A percentile compares a stretch with the other conserved stretches of the same genome.
Conservation (phyloP, 2,329 filamentous ascomycete species). For the Fusarium keratoplasticum region DNA sequence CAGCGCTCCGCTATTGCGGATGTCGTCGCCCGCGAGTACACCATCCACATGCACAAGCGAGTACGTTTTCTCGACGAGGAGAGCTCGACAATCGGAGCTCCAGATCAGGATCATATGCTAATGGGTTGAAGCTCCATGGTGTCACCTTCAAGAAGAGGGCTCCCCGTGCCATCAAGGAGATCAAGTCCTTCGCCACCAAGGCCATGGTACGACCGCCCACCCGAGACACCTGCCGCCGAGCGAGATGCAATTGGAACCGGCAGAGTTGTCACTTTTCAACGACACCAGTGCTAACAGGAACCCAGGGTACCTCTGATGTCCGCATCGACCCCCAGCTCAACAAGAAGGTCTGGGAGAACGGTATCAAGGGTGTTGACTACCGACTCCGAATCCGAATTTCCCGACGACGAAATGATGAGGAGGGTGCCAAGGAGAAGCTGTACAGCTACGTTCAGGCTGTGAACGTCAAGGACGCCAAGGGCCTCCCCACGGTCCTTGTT, state of each 20-base stretch:
- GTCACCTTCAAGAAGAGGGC: conserved; percentile 99
- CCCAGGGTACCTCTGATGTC: conserved; percentile 94
- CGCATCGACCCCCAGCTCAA: conserved; percentile 98
- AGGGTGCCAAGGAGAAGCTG: conserved; percentile 99
- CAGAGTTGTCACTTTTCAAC: conserved; percentile 9
- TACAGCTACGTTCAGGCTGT: conserved; percentile 99
- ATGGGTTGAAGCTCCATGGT: conserved; percentile 82
- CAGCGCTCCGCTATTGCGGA: conserved; percentile 96
- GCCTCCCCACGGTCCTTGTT: conserved; percentile 91
- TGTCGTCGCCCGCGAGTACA: conserved; percentile 99
- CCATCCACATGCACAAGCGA: conserved; percentile 99
- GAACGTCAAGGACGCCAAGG: conserved; percentile 99
- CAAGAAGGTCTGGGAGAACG: conserved; percentile 99
- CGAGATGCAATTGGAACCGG: conserved; percentile 21
- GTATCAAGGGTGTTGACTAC: conserved; percentile 98
- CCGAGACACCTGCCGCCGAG: conserved; percentile 15
- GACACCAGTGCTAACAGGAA: conserved; percentile 31
- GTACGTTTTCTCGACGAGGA: conserved; percentile 47
- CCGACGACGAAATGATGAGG: conserved; percentile 99
- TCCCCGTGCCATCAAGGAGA: conserved; percentile 99
- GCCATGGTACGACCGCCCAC: conserved; percentile 83
- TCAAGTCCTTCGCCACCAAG: conserved; percentile 91
- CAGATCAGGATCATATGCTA: conserved; percentile 23
- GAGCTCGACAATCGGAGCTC: conserved; percentile 25
- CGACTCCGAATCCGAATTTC: conserved; percentile 98